Evolutionary conservation across 257 asterid genomes (phyloP), one percentile per base, ranked within the genome.

Genomic region (Scutellaria baicalensis): DNA sequence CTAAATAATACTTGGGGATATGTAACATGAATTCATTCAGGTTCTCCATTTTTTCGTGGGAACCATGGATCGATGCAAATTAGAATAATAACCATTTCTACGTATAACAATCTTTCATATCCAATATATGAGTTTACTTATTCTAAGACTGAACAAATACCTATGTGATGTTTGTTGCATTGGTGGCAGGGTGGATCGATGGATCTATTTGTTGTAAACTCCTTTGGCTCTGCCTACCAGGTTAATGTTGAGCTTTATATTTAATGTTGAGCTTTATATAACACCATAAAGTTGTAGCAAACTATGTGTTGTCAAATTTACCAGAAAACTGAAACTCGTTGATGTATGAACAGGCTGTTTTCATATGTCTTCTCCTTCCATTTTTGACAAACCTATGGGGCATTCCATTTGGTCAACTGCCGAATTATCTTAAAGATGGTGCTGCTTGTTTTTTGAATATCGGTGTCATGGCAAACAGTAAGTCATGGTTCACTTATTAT

Each of bases 171-270:
- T 57, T 54, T 70, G 71, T 78, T 75, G 31, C 68, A 17, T 38
- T 64, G 50, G 73, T 79, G 73, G 40, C 88, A 91, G 99, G 96
- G 89, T 75, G 88, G 87, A 58, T 73, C 79, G 12, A 81, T 91
- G 75, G 99, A 93, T 84, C 82, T 93, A 56, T 93, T 93, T 79
- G 96, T 93, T 20, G 90, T 93, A 52, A 93, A 93, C 76, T 89
- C 99, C 9, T 89, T 55, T 75, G 99, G 99, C 80, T 93, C 99
- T 49, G 96, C 95, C 71, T 91, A 76, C 82, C 99, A 93, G 99
- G 98, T 87, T 67, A 64, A 40, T 5, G 4, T 59, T 72, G n/a
- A n/a, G n/a, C n/a, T n/a, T n/a, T n/a, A n/a, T n/a, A n/a, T n/a
- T n/a, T n/a, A n/a, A n/a, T n/a, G n/a, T n/a, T 59, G 35, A 39